Conservation (phyloP, 495 filamentous ascomycete genomes). For the Glonium stellatum region DNA sequence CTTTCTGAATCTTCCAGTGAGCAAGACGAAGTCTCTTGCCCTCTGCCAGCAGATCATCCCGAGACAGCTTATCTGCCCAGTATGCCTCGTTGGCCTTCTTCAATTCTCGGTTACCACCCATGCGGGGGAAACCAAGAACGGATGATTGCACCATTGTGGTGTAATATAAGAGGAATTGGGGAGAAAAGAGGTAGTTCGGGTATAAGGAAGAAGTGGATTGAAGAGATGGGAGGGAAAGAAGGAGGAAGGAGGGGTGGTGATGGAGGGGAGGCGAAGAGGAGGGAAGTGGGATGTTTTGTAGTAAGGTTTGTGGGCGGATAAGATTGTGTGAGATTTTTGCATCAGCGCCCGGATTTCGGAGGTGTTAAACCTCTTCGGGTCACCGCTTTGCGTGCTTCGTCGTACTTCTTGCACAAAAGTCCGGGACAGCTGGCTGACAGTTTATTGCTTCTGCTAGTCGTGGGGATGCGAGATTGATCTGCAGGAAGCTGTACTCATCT, state of each 20-base stretch:
- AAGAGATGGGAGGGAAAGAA: constrained; percentile 10
- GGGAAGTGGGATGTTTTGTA: constrained; percentile 9
- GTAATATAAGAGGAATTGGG: constrained; percentile 2
- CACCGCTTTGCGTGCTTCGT: background rate
- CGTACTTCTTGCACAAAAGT: background rate
- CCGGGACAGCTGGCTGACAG: background rate
- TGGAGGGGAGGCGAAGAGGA: constrained; percentile 1
- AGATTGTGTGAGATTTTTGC: background rate
- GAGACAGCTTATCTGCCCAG: constrained; percentile 91
- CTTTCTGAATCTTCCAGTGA: constrained; percentile 99
- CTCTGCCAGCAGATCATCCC: constrained; percentile 79
- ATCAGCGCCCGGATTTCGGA: background rate
- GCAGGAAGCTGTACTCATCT: too few relatives aligned
- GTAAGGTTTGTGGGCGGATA: background rate
- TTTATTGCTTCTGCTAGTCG: too few relatives aligned
- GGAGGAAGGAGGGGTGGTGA: background rate
- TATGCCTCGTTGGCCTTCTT: constrained; percentile 99
- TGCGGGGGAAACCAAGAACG: constrained; percentile 63
- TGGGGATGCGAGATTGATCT: too few relatives aligned
- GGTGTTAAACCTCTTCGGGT: background rate
- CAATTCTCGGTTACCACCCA: constrained; percentile 95
- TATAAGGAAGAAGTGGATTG: background rate
- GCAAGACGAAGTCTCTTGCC: constrained; percentile 90
- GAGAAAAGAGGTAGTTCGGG: constrained; percentile 8
- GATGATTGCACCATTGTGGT: constrained; percentile 29